Base-by-base conservation (phyloP, 2,329 filamentous ascomycete genomes). In the Pseudopyricularia javanii region DNA sequence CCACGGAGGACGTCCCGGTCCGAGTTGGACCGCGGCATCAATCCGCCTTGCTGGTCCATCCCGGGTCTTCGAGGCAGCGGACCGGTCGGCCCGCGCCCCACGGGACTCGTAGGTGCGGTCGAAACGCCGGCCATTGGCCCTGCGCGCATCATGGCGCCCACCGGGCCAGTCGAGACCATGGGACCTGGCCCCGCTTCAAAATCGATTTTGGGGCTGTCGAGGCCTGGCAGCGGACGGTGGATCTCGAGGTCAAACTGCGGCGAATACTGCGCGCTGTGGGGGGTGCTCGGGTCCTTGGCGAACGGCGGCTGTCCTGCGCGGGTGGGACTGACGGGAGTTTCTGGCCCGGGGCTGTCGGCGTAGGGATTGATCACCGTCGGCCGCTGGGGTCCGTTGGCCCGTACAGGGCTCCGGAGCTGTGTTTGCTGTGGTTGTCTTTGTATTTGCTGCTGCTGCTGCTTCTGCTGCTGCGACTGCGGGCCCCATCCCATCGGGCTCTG, bases 401-500 rank as follows among this genome's bases (percentile, higher is more conserved):
- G 37, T 6, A 7, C 37, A n/a, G 17, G 17, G 22, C 37, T 43
- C 17, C 37, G 17, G n/a, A 43, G 11, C 7, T n/a, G 37, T 9
- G 37, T 43, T 12, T 43, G 37, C 37, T 43, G n/a, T n/a, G n/a
- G n/a, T n/a, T n/a, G 37, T 43, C n/a, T 7, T 11, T 43, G 37
- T 43, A 9, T n/a, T 22, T 43, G 37, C 17, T n/a, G n/a, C n/a
- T n/a, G 37, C n/a, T 43, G 17, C 15, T 37, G 34, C 34, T 17
- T n/a, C 15, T 17, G 34, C n/a, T 22, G 37, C n/a, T n/a, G n/a
- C 7, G n/a, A 20, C 37, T 20, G 3, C 17, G 37, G 37, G 14
- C 17, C 35, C 7, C 51, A 20, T 20, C 47, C 51, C 33, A 53
- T 49, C 2, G 51, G 51, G 22, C 51, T 53, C 47, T 51, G 50